Conservation (phyloP, 176 grass and related monocot species). For the Oryza rufipogon region DNA sequence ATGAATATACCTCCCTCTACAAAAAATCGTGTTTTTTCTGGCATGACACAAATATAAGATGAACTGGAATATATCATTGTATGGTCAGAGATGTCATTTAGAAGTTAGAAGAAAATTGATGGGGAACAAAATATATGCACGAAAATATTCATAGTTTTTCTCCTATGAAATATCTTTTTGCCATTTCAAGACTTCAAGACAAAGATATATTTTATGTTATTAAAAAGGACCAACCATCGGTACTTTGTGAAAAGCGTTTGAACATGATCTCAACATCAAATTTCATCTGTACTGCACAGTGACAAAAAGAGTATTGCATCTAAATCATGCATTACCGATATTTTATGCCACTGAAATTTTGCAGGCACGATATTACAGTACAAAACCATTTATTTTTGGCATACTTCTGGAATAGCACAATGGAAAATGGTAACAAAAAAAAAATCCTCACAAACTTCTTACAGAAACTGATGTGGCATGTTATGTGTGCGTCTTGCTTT, state of each 20-base stretch:
- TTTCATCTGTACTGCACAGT: conserved; percentile 1
- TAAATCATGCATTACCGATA: conserved; percentile 11
- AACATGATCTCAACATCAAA: conserved; percentile 16
- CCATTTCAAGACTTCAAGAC: background rate
- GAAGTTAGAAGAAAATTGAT: conserved; percentile 12
- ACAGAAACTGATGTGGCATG: no score
- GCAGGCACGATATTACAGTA: conserved; percentile 9
- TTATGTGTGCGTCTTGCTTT: no score
- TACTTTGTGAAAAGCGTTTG: background rate
- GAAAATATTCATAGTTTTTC: background rate
- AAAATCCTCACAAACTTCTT: no score
- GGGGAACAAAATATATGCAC: background rate
- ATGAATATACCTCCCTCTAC: conserved; percentile 10
- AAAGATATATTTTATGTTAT: background rate
- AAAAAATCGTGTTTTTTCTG: conserved; percentile 27
- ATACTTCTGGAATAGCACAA: background rate
- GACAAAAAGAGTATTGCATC: conserved; percentile 7
- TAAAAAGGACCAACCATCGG: background rate
- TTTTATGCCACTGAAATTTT: conserved; percentile 12
- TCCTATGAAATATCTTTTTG: background rate
- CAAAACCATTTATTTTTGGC: conserved; percentile 1
- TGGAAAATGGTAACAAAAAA: no score
- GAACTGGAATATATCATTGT: conserved; percentile 9
- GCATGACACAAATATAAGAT: conserved; percentile 7
- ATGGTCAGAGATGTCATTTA: conserved; percentile 15